phyloP scores from a whole-genome alignment of 2,329 filamentous ascomycete species.

The Thyridium curvatum region DNA sequence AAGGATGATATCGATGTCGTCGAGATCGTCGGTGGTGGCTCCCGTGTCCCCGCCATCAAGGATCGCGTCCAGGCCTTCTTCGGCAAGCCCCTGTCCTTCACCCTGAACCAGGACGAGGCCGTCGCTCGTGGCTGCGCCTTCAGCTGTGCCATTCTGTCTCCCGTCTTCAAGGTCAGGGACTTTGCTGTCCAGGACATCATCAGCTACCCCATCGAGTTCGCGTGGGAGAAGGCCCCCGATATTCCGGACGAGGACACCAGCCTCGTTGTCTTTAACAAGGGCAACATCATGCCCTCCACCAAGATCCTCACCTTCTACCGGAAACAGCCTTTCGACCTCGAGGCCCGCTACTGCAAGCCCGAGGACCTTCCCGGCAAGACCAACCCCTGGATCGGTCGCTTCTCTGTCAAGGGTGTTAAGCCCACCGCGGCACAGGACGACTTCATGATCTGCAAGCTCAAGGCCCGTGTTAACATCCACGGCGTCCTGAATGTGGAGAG shows the following conservation, averaged over 20 bases:
- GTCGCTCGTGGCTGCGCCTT: slow-evolving; percentile 94
- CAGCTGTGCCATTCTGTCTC: slow-evolving; percentile 94
- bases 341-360: slow-evolving; percentile 87
- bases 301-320: slow-evolving; percentile 99
- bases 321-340: slow-evolving; percentile 93
- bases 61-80: slow-evolving; percentile 86
- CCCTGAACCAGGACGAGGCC: slow-evolving; percentile 96
- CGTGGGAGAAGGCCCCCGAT: slow-evolving; percentile 96
- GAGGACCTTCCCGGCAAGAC: slow-evolving; percentile 82
- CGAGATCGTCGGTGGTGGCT: slow-evolving; percentile 91
- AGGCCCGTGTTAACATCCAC: slow-evolving; percentile 93
- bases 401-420: slow-evolving; percentile 97
- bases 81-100: slow-evolving; percentile 87
- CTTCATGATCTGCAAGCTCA: slow-evolving; percentile 99
- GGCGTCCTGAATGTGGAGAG: slow-evolving; percentile 94
- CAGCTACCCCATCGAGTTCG: slow-evolving; percentile 97
- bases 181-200: slow-evolving; percentile 97
- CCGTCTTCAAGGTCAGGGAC: slow-evolving; percentile 96
- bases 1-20: slow-evolving; percentile 88
- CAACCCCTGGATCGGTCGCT: slow-evolving; percentile 92
- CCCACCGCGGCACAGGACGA: slow-evolving; percentile 79
- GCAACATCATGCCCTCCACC: slow-evolving; percentile 93
- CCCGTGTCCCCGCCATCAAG: slow-evolving; percentile 90
- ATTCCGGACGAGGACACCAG: slow-evolving; percentile 98
- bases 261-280: slow-evolving; percentile 94